A percentile compares a stretch with the other conserved stretches of the same genome.
Evolutionary conservation across 1,284 basidiomycete genomes (phyloP).

Genomic region (Rhodotorula glutinis): DNA sequence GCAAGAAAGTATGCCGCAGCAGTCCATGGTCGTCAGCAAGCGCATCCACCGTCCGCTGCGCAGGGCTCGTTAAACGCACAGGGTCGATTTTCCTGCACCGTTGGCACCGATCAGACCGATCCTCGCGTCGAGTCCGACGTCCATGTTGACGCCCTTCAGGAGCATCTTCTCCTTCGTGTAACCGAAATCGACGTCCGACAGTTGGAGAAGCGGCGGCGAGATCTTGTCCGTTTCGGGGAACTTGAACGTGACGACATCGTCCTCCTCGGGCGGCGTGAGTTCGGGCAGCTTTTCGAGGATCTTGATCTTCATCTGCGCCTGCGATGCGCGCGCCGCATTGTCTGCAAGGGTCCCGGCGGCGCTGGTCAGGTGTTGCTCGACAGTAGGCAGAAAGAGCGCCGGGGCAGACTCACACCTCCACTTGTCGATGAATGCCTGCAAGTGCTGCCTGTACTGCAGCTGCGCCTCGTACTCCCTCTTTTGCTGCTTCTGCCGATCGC

Average conservation of each 20-base stretch:
- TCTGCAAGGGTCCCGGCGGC: too few species aligned
- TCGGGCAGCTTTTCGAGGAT: conserved; percentile 97
- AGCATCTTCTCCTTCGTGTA: conserved; percentile 79
- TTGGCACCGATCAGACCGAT: conserved; percentile 82
- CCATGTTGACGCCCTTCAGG: conserved; percentile 78
- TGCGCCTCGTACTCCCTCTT: conserved; percentile 81
- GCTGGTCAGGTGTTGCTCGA: not conserved
- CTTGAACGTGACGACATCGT: conserved; percentile 82
- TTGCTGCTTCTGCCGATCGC: conserved; percentile 86
- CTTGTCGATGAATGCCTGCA: conserved; percentile 95
- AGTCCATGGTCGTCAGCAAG: not conserved
- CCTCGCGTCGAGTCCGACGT: conserved; percentile 82
- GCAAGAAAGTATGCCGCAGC: too few species aligned
- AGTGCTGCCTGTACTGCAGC: conserved; percentile 86
- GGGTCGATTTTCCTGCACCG: conserved; percentile 55
- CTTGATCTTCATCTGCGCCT: conserved; percentile 97
- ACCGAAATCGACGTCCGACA: conserved; percentile 87
- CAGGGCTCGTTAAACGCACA: conserved; percentile 37
- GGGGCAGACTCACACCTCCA: conserved; percentile 74
- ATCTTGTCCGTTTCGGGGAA: conserved; percentile 94
- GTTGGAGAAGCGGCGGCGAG: conserved; percentile 90
- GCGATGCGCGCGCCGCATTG: conserved; percentile 61
- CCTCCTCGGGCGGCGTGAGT: conserved; percentile 61
- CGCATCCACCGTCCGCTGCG: too few species aligned
- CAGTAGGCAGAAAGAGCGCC: conserved; percentile 4